Evolutionary conservation across 768 basidiomycete genomes (phyloP).

Genomic region (Symmetrospora coprosmae): DNA sequence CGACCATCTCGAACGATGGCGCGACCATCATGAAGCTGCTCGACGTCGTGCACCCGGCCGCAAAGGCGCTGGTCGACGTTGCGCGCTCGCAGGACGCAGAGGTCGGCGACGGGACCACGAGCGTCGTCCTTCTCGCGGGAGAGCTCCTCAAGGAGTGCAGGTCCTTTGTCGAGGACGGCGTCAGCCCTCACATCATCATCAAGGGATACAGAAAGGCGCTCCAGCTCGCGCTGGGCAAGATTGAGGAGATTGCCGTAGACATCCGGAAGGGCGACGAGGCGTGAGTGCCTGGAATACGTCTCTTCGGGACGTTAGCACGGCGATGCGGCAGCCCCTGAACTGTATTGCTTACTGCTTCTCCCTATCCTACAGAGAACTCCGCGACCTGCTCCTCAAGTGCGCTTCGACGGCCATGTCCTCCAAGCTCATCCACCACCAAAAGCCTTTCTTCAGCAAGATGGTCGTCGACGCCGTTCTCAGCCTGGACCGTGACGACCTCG

Average conservation of each 20-base stretch:
- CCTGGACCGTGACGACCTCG: conserved; percentile 80
- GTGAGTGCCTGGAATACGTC: conserved; percentile 44
- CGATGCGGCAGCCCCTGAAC: no score
- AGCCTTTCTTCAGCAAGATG: conserved; percentile 97
- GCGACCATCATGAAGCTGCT: conserved; percentile 94
- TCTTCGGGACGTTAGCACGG: neutral
- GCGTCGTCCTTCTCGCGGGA: conserved; percentile 82
- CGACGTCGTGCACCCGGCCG: conserved; percentile 95
- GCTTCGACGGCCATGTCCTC: conserved; percentile 99
- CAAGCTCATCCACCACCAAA: conserved; percentile 95
- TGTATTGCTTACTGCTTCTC: neutral
- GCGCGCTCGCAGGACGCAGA: conserved; percentile 96
- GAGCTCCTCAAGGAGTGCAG: conserved; percentile 87
- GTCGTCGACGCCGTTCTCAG: conserved; percentile 91
- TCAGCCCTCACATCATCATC: conserved; percentile 94
- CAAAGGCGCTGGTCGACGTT: conserved; percentile 93
- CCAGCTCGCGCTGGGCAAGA: conserved; percentile 67
- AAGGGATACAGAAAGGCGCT: conserved; percentile 83
- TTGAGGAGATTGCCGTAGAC: conserved; percentile 74
- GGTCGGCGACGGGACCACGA: conserved; percentile 95
- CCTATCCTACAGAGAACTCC: conserved; percentile 56
- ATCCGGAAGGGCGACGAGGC: conserved; percentile 80
- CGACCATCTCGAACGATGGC: conserved; percentile 98
- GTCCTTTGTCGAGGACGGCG: conserved; percentile 84
- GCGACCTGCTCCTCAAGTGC: conserved; percentile 83